A percentile compares a stretch with the other conserved stretches of the same genome.
These are phyloP conservation scores for Drechslera avenae DNA, from an alignment of 2,329 filamentous ascomycete genomes.

Conservation along the genomic window DNA sequence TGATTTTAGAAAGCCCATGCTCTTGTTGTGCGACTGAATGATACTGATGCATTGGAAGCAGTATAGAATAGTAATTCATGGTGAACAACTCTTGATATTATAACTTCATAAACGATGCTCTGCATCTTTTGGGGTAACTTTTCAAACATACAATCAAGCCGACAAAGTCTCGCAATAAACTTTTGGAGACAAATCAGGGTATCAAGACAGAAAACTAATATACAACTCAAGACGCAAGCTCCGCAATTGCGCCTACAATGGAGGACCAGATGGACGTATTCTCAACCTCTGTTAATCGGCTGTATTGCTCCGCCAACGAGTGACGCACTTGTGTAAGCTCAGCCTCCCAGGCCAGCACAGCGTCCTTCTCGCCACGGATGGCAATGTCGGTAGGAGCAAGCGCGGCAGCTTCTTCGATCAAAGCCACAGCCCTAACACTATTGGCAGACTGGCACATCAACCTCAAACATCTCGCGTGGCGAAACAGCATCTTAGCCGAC, in stretches of 20 bases:
- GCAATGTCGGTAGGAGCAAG: constrained; percentile 26
- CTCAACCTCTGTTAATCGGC: neutral
- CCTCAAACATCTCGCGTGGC: constrained; percentile 28
- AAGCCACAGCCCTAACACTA: constrained; percentile 18
- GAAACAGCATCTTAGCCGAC: constrained; percentile 31
- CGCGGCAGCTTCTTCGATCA: constrained; percentile 25
- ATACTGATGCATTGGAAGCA: no score
- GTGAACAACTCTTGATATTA: no score
- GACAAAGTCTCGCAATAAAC: no score
- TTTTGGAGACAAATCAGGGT: neutral
- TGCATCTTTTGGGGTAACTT: no score
- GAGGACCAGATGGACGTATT: neutral
- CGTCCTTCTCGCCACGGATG: constrained; percentile 28
- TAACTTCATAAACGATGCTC: no score
- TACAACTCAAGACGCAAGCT: constrained; percentile 15
- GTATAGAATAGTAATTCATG: no score
- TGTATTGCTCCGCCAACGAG: neutral
- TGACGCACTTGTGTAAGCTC: constrained; percentile 16
- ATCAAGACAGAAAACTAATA: no score
- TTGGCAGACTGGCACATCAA: constrained; percentile 17
- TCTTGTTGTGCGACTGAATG: no score
- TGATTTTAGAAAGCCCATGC: no score
- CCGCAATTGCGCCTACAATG: neutral
- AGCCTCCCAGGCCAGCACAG: constrained; percentile 23
- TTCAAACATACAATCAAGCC: no score